A percentile compares a stretch with the other conserved stretches of the same genome.
These are phyloP conservation scores for Ramicandelaber brevisporus DNA, from an alignment of 192 early-diverging fungal genomes.

Conservation along the genomic window DNA sequence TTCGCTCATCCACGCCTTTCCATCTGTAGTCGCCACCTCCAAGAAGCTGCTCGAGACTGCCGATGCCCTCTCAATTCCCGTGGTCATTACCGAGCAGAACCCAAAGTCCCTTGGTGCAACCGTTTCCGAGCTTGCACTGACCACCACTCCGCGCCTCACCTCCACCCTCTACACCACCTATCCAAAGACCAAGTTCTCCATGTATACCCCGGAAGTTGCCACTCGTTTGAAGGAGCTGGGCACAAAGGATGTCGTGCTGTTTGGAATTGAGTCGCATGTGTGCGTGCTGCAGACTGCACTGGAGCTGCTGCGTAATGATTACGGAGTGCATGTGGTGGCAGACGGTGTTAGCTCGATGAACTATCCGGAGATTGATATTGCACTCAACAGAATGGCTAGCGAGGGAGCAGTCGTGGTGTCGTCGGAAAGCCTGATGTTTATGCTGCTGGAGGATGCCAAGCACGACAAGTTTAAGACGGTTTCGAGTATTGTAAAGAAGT, in stretches of 20 bases:
- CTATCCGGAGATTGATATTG: constrained; percentile 55
- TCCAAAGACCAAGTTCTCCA: constrained; percentile 74
- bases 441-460: constrained; percentile 30
- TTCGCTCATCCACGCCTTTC: constrained; percentile 53
- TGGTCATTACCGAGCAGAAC: constrained; percentile 80
- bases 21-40: constrained; percentile 52
- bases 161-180: too few species aligned
- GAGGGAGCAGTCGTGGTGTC: constrained; percentile 54
- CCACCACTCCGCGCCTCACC: constrained; percentile 22
- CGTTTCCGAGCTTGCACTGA: constrained; percentile 46
- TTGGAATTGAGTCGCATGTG: constrained; percentile 90
- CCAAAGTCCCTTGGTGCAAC: constrained; percentile 47
- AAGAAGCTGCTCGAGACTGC: constrained; percentile 62
- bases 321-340: constrained; percentile 67
- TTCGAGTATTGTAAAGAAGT: constrained; percentile 64
- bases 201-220: constrained; percentile 39
- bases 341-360: constrained; percentile 85
- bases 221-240: constrained; percentile 17
- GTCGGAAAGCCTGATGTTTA: constrained; percentile 52
- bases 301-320: constrained; percentile 51
- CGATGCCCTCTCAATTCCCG: constrained; percentile 47
- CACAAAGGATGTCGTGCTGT: constrained; percentile 47
- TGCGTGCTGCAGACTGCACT: constrained; percentile 87
- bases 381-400: constrained; percentile 31
- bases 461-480: constrained; percentile 52